These are phyloP conservation scores for Yamadazyma laniorum DNA, from an alignment of 805 yeast genomes.

Conservation along the genomic window DNA sequence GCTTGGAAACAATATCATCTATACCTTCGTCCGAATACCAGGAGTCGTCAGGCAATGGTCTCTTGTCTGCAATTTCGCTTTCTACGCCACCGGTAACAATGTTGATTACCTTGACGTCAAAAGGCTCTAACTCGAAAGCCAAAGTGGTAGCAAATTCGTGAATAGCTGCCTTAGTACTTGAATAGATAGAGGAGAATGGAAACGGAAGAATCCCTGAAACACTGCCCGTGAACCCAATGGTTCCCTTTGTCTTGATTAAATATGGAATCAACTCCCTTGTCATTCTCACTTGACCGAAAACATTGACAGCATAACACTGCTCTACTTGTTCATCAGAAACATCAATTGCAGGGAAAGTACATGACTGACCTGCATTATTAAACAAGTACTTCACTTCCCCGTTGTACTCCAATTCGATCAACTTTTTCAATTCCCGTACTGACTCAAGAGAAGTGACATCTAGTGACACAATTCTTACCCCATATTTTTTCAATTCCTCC, in stretches of 20 bases:
- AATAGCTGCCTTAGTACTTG: constrained; percentile 72
- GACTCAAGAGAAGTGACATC: constrained; percentile 59
- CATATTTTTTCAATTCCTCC: constrained; percentile 47
- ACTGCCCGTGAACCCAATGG: constrained; percentile 74
- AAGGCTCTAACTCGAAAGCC: constrained; percentile 66
- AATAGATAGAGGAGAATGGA: constrained; percentile 68
- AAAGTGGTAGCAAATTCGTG: constrained; percentile 66
- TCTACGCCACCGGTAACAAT: constrained; percentile 74
- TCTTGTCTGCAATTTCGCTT: constrained; percentile 66
- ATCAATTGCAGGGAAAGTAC: constrained; percentile 69
- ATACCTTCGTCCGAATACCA: constrained; percentile 53
- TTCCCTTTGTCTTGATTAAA: constrained; percentile 64
- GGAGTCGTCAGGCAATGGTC: constrained; percentile 58
- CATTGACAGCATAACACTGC: constrained; percentile 62
- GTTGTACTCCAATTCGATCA: constrained; percentile 42
- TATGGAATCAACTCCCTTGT: constrained; percentile 56
- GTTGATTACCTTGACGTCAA: constrained; percentile 68
- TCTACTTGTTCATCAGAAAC: constrained; percentile 52
- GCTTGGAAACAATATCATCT: constrained; percentile 42
- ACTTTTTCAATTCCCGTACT: constrained; percentile 42
- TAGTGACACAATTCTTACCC: constrained; percentile 46
- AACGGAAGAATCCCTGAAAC: constrained; percentile 62
- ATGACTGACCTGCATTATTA: constrained; percentile 78
- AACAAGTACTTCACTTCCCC: constrained; percentile 55
- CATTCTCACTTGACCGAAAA: constrained; percentile 65